Evolutionary conservation across 2,329 filamentous ascomycete genomes (phyloP).

Genomic region (Phialophora expanda): DNA sequence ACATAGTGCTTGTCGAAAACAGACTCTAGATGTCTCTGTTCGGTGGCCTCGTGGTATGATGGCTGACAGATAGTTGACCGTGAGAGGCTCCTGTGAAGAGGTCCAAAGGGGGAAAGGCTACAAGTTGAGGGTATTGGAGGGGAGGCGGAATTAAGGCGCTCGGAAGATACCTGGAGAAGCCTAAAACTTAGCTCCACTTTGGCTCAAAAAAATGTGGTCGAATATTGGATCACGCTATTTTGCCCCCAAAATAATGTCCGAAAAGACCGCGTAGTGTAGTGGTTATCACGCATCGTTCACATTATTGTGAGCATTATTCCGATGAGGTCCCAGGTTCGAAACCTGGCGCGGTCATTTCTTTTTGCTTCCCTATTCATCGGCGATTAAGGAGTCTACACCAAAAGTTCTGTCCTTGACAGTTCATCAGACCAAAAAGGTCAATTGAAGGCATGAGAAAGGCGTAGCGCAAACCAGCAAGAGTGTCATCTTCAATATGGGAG

Average conservation of each 20-base stretch:
- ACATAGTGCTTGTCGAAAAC: constrained; percentile 10
- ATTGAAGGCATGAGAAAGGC: too few relatives aligned
- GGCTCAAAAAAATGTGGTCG: neutral
- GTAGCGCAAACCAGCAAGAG: too few relatives aligned
- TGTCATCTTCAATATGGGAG: too few relatives aligned
- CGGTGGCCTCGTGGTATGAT: neutral
- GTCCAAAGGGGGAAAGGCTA: neutral
- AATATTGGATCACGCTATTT: neutral
- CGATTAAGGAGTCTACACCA: too few relatives aligned
- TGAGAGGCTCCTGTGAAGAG: neutral
- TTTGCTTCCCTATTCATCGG: neutral
- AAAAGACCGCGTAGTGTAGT: constrained; percentile 33
- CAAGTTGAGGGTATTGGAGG: neutral
- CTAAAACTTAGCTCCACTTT: neutral
- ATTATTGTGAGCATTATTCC: constrained; percentile 26
- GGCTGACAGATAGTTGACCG: neutral
- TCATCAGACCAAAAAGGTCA: too few relatives aligned
- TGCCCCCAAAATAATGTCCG: neutral
- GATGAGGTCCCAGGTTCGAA: constrained; percentile 36
- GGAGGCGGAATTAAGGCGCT: neutral
- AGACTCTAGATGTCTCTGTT: neutral
- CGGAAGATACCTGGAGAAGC: neutral
- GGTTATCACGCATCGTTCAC: constrained; percentile 39
- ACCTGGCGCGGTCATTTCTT: neutral
- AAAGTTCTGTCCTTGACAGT: neutral